phyloP scores from a whole-genome alignment of 345 rosid genomes.

The Abelmoschus esculentus region DNA sequence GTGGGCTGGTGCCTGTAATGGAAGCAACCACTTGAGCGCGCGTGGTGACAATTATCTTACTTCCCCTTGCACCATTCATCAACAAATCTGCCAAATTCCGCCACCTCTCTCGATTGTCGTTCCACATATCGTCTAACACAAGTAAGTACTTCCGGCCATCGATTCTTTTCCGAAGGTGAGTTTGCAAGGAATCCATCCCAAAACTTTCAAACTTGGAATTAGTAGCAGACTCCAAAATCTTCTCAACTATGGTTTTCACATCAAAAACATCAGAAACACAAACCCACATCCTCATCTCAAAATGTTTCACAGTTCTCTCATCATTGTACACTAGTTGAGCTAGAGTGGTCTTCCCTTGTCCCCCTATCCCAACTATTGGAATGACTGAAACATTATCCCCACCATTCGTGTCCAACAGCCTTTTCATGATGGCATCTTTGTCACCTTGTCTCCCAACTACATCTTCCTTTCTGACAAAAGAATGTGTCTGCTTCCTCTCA shows the following conservation, averaged over 20 bases:
- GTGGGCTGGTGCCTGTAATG: neutral
- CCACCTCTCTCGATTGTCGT: slow-evolving; percentile 14
- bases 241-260: neutral
- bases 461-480: slow-evolving; percentile 1
- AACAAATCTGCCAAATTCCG: neutral
- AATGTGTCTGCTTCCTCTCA: neutral
- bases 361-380: slow-evolving; percentile 21
- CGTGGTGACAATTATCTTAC: slow-evolving; percentile 17
- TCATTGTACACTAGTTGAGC: slow-evolving; percentile 20
- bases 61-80: slow-evolving; percentile 11
- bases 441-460: slow-evolving; percentile 19
- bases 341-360: slow-evolving; percentile 23
- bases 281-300: slow-evolving; percentile 19
- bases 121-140: slow-evolving; percentile 23
- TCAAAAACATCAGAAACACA: too few relatives aligned
- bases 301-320: slow-evolving; percentile 4
- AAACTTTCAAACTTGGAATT: neutral
- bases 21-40: slow-evolving; percentile 17
- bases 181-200: slow-evolving; percentile 7
- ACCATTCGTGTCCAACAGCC: slow-evolving; percentile 1
- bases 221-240: slow-evolving; percentile 11
- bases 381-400: slow-evolving; percentile 11
- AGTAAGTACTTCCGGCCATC: slow-evolving; percentile 18
- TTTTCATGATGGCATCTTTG: slow-evolving; percentile 1
- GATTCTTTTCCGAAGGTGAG: neutral